Evolutionary conservation across 305 asterid species (phyloP), one percentile per base, ranked within the genome.

Genomic region (Solanum chacoense): DNA sequence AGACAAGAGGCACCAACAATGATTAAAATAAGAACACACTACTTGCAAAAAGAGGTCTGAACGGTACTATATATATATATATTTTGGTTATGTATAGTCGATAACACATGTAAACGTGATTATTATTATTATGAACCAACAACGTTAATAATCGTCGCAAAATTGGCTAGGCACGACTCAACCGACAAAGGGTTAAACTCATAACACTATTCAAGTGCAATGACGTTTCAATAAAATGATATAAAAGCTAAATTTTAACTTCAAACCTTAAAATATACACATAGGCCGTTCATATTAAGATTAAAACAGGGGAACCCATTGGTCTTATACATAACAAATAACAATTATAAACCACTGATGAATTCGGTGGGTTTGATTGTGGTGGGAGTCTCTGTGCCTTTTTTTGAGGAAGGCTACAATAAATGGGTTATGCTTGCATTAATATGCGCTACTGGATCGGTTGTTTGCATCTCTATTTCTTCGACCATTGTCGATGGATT

Each of bases 371-470:
- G 7, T 4, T 45, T 45, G 20, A 45, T 45, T 45, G 59, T 45
- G 63, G 59, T 45, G 63, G 20, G 20, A 45, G 22, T 45, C 63
- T 45, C 1, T 42, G 3, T 42, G 55, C 55, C 55, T 42, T 42
- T 42, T 42, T 42, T 42, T 42, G 0, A 42, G 55, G 3, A 42
- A 42, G 20, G 1, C 20, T 42, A 42, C 1, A 0, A 0, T 42
- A 13, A 42, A 42, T 42, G 55, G 7, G 20, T 0, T 42, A 42
- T 42, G 55, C 55, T 42, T 42, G 55, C 20, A 42, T 42, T 1
- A 42, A 42, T 42, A 42, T 42, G 55, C 20, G 20, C 55, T 42
- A 42, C 1, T 42, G 1, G 20, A 42, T 42, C 55, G 0, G 1
- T 13, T 4, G 20, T 13, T 42, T 42, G 20, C 55, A 42, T 13